Evolutionary conservation across 305 asterid species (phyloP), one percentile per base, ranked within the genome.

Genomic region (Euphrasia arctica): DNA sequence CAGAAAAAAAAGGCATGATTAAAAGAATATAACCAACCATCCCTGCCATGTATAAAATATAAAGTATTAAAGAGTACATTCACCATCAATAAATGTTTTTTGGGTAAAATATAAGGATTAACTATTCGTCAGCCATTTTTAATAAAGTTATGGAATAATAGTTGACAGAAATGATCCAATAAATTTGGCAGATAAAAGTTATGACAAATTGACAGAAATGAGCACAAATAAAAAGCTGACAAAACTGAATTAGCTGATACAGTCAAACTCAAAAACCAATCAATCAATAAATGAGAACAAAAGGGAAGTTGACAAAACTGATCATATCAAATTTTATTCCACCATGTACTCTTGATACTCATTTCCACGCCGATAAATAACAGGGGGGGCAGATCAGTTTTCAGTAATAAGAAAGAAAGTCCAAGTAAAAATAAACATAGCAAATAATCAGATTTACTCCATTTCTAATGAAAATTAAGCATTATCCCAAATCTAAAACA

Each of bases 1-100:
- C 83, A 85, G 66, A 25, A 63, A 61, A 64, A 59, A 58, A 28
- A 52, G 3, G 18, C 59, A 59, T 65, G 41, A 41, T 64, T 48
- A 64, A 48, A 63, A 66, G 66, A 55, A 27, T 2, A 52, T 48
- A 63, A 48, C 50, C 54, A 45, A 66, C 7, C 36, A 64, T 4
- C 7, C n/a, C 58, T 52, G 18, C 6, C 28, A 42, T 50, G 27
- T 50, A 29, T 32, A 59, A 61, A 14, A 2, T 55, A 54, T 32
- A 18, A 18, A 18, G 22, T 18, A 66, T 48, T 14, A 22, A 52
- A 7, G 54, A 49, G 12, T n/a, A 15, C 15, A 39, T n/a, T 29
- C n/a, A 62, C 34, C 56, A 54, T 49, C 31, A 49, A n/a, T 55
- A 14, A 43, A 57, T 42, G 28, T 52, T 18, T 63, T 58, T 32